Evolutionary conservation across 2,329 filamentous ascomycete genomes (phyloP).

Genomic region (Plectosphaerella plurivora): DNA sequence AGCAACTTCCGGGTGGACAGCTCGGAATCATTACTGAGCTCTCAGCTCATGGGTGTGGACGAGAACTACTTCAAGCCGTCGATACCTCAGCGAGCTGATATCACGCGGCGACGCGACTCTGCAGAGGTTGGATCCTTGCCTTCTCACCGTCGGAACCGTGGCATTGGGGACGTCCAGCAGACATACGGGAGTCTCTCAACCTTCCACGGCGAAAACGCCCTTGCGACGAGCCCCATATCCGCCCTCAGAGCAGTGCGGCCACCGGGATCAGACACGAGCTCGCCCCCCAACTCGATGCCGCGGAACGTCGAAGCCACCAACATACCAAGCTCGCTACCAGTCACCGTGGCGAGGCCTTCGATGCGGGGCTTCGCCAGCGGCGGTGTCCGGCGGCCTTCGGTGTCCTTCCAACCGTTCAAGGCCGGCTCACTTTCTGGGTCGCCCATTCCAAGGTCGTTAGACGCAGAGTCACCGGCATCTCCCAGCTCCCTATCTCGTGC

Average conservation of each 20-base stretch:
- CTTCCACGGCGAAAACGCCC: constrained; percentile 73
- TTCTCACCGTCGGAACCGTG: constrained; percentile 45
- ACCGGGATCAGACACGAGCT: constrained; percentile 58
- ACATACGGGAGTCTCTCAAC: constrained; percentile 88
- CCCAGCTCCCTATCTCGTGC: constrained; percentile 45
- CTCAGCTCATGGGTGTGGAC: constrained; percentile 87
- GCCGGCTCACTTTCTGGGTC: constrained; percentile 91
- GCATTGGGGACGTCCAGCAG: constrained; percentile 61
- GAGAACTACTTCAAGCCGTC: constrained; percentile 84
- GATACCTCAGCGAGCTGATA: constrained; percentile 48
- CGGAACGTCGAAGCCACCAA: constrained; percentile 38
- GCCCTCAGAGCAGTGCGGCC: constrained; percentile 67
- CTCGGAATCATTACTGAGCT: constrained; percentile 84
- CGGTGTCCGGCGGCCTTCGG: constrained; percentile 64
- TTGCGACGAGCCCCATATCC: constrained; percentile 82
- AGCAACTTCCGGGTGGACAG: constrained; percentile 91
- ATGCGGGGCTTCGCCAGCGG: constrained; percentile 42
- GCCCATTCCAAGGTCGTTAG: constrained; percentile 51
- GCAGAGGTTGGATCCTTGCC: constrained; percentile 72
- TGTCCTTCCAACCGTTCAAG: constrained; percentile 95
- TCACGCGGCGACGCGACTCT: constrained; percentile 27
- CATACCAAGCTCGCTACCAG: constrained; percentile 50
- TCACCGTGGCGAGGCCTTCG: constrained; percentile 28
- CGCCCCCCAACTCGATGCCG: constrained; percentile 49
- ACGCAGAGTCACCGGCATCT: constrained; percentile 50